Conservation (phyloP, 169 alveolate species). For the Plasmodium blacklocki region DNA sequence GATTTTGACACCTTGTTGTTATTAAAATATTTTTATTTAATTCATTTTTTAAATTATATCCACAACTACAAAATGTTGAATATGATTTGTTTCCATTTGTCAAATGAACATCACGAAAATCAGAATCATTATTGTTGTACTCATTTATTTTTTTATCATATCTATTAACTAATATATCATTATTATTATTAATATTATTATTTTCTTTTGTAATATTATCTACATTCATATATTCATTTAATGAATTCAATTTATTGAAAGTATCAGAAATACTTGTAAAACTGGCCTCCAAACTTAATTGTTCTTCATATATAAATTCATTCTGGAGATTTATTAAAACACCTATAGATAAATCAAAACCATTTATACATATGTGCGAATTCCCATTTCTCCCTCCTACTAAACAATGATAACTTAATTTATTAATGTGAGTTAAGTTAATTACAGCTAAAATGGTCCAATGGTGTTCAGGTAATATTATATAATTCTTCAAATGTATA, state of each 20-base stretch:
- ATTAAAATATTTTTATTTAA: slow-evolving; percentile 35
- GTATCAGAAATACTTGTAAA: not conserved
- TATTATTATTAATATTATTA: not conserved
- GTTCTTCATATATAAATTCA: slow-evolving; percentile 2
- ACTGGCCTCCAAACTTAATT: not conserved
- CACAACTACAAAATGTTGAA: slow-evolving; percentile 33
- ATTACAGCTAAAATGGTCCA: slow-evolving; percentile 61
- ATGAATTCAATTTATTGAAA: not conserved
- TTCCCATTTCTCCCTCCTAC: slow-evolving; percentile 63
- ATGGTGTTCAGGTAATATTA: slow-evolving; percentile 15
- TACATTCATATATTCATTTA: not conserved
- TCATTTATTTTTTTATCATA: not conserved
- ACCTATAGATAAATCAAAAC: slow-evolving; percentile 34
- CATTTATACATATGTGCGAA: slow-evolving; percentile 42
- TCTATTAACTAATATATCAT: not conserved
- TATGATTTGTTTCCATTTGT: not conserved
- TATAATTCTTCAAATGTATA: slow-evolving; percentile 20
- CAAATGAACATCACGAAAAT: not conserved
- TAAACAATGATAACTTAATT: slow-evolving; percentile 44
- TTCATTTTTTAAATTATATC: slow-evolving; percentile 14
- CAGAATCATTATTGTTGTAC: not conserved
- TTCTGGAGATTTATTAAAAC: slow-evolving; percentile 22
- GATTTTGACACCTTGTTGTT: slow-evolving; percentile 42
- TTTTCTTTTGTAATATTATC: not conserved
- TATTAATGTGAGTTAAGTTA: slow-evolving; percentile 30